Evolutionary conservation across 805 yeast genomes (phyloP).

Genomic region (Saturnispora besseyi): DNA sequence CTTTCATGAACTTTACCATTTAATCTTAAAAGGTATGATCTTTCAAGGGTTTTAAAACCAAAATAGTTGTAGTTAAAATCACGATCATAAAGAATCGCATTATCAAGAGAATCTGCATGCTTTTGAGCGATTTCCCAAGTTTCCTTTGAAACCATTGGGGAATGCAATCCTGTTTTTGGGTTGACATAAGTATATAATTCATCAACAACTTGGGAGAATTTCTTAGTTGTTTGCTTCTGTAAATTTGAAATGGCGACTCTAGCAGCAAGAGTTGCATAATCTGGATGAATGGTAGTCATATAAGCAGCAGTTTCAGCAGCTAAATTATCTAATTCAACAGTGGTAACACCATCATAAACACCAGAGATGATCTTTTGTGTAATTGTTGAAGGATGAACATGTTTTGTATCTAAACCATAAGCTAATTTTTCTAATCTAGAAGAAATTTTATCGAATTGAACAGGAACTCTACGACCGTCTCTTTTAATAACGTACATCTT

Average conservation of each 20-base stretch:
- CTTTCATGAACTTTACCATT: slow-evolving; percentile 52
- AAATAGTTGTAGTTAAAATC: slow-evolving; percentile 51
- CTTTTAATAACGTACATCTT: slow-evolving; percentile 78
- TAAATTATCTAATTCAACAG: slow-evolving; percentile 71
- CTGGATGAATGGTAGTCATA: slow-evolving; percentile 98
- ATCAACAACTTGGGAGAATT: slow-evolving; percentile 66
- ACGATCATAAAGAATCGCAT: slow-evolving; percentile 66
- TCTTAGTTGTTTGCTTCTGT: slow-evolving; percentile 89
- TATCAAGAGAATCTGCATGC: slow-evolving; percentile 58
- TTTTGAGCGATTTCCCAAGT: slow-evolving; percentile 54
- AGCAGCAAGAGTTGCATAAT: slow-evolving; percentile 90
- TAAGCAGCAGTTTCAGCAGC: slow-evolving; percentile 96
- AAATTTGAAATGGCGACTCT: slow-evolving; percentile 90
- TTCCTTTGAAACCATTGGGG: slow-evolving; percentile 63
- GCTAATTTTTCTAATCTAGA: slow-evolving; percentile 90
- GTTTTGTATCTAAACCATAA: slow-evolving; percentile 84
- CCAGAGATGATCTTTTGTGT: slow-evolving; percentile 95
- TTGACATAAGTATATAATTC: slow-evolving; percentile 70
- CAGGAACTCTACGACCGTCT: slow-evolving; percentile 93
- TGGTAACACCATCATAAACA: slow-evolving; percentile 94
- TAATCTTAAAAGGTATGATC: slow-evolving; percentile 46
- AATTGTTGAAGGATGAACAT: slow-evolving; percentile 91
- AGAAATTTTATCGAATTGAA: slow-evolving; percentile 92
- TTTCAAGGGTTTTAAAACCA: slow-evolving; percentile 53
- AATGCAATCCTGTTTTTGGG: slow-evolving; percentile 61